phyloP scores from a whole-genome alignment of 257 asterid species.

The Salvia rosmarinus region DNA sequence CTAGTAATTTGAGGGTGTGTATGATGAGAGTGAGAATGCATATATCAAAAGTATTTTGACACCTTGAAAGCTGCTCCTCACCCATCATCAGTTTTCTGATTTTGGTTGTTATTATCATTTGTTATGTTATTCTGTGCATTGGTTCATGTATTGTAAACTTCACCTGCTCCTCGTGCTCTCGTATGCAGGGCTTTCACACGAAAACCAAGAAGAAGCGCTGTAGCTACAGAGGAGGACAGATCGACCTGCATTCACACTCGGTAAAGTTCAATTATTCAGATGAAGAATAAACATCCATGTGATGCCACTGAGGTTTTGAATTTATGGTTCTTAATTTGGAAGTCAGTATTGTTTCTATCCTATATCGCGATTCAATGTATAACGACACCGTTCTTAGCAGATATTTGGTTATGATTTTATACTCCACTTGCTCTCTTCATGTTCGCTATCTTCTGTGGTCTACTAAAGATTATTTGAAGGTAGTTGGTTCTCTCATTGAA shows the following conservation, averaged over 20 bases:
- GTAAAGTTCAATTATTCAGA: slow-evolving; percentile 81
- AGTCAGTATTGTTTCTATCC: neutral
- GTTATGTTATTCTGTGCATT: neutral
- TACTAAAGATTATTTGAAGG: neutral
- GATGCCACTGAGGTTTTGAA: no score
- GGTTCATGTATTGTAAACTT: neutral
- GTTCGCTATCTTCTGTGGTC: neutral
- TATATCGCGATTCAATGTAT: neutral
- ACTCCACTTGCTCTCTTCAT: neutral
- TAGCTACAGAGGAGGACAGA: slow-evolving; percentile 90
- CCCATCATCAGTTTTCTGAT: neutral
- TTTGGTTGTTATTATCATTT: neutral
- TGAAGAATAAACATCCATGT: slow-evolving; percentile 51
- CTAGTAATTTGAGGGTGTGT: no score
- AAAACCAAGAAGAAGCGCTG: slow-evolving; percentile 98
- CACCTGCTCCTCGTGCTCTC: neutral
- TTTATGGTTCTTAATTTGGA: neutral
- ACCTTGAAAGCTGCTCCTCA: slow-evolving; percentile 1
- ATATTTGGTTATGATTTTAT: slow-evolving; percentile 19
- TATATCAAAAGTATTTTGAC: neutral
- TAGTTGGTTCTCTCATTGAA: neutral
- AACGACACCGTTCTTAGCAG: slow-evolving; percentile 4
- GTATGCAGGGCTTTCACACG: slow-evolving; percentile 60
- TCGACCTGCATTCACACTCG: slow-evolving; percentile 82
- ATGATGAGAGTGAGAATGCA: neutral